Percentiles rank a stretch among this genome's conserved stretches.
Conservation (phyloP, 441 rosid species). For the Populus hybrid region DNA sequence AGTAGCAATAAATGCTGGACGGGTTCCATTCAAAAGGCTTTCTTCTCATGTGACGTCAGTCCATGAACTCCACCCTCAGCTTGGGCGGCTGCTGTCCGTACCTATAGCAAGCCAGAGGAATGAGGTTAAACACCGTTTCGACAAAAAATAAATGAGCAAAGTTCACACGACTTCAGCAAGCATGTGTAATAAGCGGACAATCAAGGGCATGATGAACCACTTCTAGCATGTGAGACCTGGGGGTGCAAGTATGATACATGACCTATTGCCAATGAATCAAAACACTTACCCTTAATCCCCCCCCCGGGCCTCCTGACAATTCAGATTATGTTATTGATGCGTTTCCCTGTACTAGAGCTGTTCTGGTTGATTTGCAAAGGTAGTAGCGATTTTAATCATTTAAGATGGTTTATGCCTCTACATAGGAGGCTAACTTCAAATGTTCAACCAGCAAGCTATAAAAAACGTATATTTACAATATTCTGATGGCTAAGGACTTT, state of each 20-base stretch:
- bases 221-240: background rate
- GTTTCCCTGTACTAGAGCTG: background rate
- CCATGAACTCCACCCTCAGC: conserved; percentile 83
- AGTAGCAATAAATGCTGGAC: background rate
- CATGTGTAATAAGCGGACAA: background rate
- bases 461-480: background rate
- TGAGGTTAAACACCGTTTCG: background rate
- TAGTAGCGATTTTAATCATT: background rate
- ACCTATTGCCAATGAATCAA: background rate
- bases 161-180: background rate
- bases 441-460: background rate
- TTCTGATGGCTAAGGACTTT: background rate
- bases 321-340: background rate
- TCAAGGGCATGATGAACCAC: background rate
- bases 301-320: background rate
- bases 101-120: conserved; percentile 28
- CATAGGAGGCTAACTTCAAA: background rate
- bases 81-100: conserved; percentile 83
- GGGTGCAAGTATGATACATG: background rate
- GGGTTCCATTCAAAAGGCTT: conserved; percentile 34
- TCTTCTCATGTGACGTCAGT: conserved; percentile 66
- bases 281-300: background rate
- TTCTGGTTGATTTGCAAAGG: background rate
- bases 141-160: background rate
- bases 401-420: background rate